Evolutionary conservation across 1,284 basidiomycete genomes (phyloP), one percentile per base, ranked within the genome.

Genomic region (Leccinum angustisporum): DNA sequence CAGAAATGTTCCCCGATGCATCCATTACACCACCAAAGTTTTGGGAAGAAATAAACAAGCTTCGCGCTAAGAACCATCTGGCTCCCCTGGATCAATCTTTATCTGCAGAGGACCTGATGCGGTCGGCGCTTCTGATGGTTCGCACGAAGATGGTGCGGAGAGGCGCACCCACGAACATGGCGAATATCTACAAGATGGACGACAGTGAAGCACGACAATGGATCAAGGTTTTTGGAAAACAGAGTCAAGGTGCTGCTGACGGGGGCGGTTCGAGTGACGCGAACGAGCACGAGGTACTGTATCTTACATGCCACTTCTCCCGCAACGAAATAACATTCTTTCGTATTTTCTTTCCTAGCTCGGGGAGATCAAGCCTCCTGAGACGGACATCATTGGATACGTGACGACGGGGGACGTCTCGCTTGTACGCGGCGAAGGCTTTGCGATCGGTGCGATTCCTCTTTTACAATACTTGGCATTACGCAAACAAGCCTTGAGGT

Each of bases 321-420:
- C 4, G 5, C n/a, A 18, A 14, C 9, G 5, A 25, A 62, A 13
- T 62, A 7, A 61, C n/a, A 5, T 16, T 43, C 11, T 10, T 36
- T 2, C 7, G 10, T 16, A 2, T n/a, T 8, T 48, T 58, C n/a
- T 34, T 60, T 51, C 58, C 27, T 30, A 89, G 85, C 74, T 86
- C 4, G 81, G 80, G 9, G 77, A 81, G 60, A 66, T 71, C 10
- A 68, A 74, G 11, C 76, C 83, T 10, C 67, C 76, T 3, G 67
- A 78, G 46, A 75, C 77, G 1, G 68, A 76, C 1, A 79, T 91
- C 21, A 84, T 95, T 55, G 94, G 94, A 1, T 92, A 91, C 67
- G 81, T 94, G 5, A 90, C 91, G 0, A 87, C 89, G 0, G 94
- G 94, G 1, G 87, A 87, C 64, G 90, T 85, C 70, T 94, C 92